These are phyloP conservation scores for Inga laurina DNA, from an alignment of 306 rosid genomes.

Conservation along the genomic window DNA sequence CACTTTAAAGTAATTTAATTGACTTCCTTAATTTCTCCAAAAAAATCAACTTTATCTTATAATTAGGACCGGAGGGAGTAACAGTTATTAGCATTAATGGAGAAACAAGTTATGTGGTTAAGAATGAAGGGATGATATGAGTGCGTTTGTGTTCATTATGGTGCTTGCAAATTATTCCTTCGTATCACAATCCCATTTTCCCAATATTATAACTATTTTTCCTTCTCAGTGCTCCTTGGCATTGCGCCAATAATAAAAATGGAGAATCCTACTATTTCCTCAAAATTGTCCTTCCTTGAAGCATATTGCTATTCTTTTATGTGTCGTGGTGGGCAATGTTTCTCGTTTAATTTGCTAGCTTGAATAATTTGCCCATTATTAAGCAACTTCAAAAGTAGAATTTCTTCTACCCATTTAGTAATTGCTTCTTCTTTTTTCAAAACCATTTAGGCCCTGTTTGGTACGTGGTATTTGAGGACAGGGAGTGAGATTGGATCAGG, in stretches of 20 bases:
- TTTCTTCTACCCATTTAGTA: too few species aligned
- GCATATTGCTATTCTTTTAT: neutral
- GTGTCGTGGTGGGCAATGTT: neutral
- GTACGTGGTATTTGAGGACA: too few species aligned
- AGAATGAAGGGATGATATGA: neutral
- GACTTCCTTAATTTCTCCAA: too few species aligned
- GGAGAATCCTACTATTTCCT: neutral
- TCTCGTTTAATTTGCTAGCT: neutral
- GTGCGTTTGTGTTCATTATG: slow-evolving; percentile 3
- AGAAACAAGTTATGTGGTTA: slow-evolving; percentile 10
- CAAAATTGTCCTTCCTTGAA: neutral
- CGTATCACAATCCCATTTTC: neutral
- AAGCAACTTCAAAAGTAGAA: too few species aligned
- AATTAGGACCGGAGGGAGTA: too few species aligned
- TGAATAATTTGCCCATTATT: too few species aligned
- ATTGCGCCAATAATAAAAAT: neutral
- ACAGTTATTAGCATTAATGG: neutral
- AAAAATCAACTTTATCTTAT: too few species aligned
- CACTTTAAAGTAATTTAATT: too few species aligned
- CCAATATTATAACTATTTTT: neutral
- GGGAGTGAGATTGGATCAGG: too few species aligned
- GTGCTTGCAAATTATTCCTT: neutral
- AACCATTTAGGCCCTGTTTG: too few species aligned
- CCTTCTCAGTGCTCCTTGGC: neutral
- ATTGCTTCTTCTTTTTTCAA: too few species aligned